These are phyloP conservation scores for Beauveria brongniartii DNA, from an alignment of 2,329 filamentous ascomycete genomes.

Conservation along the genomic window DNA sequence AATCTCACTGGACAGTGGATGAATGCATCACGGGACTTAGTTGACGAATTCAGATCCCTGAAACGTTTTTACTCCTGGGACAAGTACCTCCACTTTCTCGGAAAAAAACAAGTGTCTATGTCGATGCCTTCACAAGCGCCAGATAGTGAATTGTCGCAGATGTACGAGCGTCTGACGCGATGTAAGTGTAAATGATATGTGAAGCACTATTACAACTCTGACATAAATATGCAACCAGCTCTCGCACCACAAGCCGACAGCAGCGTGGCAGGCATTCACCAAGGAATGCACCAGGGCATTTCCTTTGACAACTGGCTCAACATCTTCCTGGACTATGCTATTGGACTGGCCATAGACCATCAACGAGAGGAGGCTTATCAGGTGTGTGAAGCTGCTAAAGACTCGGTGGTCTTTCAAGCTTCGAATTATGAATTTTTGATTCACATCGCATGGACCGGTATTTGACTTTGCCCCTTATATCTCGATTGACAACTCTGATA, in stretches of 20 bases:
- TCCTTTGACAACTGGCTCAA: slow-evolving; percentile 81
- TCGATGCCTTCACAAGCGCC: slow-evolving; percentile 19
- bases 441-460: slow-evolving; percentile 68
- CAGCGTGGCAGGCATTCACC: slow-evolving; percentile 8
- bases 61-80: slow-evolving; percentile 61
- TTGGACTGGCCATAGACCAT: slow-evolving; percentile 62
- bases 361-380: slow-evolving; percentile 68
- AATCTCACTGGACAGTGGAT: slow-evolving; percentile 47
- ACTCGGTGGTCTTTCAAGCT: slow-evolving; percentile 76
- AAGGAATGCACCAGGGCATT: slow-evolving; percentile 60
- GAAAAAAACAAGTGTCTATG: slow-evolving; percentile 23
- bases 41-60: slow-evolving; percentile 55
- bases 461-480: slow-evolving; percentile 19
- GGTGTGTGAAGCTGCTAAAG: slow-evolving; percentile 67
- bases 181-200: slow-evolving; percentile 31
- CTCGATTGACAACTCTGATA: slow-evolving; percentile 2
- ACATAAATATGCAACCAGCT: slow-evolving; percentile 17
- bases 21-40: slow-evolving; percentile 48
- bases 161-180: slow-evolving; percentile 48
- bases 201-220: neutral
- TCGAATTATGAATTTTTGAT: slow-evolving; percentile 62
- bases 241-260: slow-evolving; percentile 24
- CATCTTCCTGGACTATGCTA: slow-evolving; percentile 79
- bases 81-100: slow-evolving; percentile 52
- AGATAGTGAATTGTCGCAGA: slow-evolving; percentile 40